A percentile compares a stretch with the other conserved stretches of the same genome.
Conservation (phyloP, 441 rosid species). For the Hypseocharis bilobata region DNA sequence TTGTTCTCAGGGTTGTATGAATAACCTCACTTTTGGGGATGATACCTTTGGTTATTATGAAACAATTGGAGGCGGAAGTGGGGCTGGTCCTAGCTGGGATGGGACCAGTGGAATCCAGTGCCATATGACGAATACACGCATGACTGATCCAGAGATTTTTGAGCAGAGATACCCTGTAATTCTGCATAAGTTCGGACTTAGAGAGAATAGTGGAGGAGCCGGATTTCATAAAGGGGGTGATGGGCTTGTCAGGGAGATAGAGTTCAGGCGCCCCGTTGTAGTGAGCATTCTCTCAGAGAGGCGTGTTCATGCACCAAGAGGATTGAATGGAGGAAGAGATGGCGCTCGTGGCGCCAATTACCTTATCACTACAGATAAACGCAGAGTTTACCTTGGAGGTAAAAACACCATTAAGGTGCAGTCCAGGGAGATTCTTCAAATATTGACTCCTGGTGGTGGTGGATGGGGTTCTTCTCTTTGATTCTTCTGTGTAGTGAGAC, state of each 20-base stretch:
- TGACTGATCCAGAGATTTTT: constrained; percentile 95
- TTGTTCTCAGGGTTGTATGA: constrained; percentile 95
- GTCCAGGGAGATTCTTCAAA: constrained; percentile 72
- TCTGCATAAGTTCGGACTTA: constrained; percentile 62
- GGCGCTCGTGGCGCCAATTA: constrained; percentile 82
- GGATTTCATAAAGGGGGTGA: constrained; percentile 73
- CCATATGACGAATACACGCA: constrained; percentile 94
- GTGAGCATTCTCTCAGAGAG: constrained; percentile 92
- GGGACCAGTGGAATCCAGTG: constrained; percentile 92
- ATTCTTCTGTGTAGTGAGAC: not conserved
- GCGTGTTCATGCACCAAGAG: constrained; percentile 80
- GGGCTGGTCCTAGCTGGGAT: constrained; percentile 81
- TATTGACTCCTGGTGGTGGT: constrained; percentile 84
- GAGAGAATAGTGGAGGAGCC: constrained; percentile 74
- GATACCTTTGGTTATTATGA: constrained; percentile 78
- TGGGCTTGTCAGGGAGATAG: constrained; percentile 78
- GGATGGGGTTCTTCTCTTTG: constrained; percentile 54
- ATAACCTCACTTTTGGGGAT: constrained; percentile 88
- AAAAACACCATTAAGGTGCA: constrained; percentile 65
- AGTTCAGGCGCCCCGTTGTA: constrained; percentile 62
- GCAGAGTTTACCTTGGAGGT: constrained; percentile 67
- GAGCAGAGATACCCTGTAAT: constrained; percentile 88
- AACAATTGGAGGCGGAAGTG: constrained; percentile 88
- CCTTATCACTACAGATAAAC: constrained; percentile 47
- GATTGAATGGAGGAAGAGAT: constrained; percentile 57